phyloP scores from a whole-genome alignment of 176 grass and related monocot species.

The Aegilops sharonensis region DNA sequence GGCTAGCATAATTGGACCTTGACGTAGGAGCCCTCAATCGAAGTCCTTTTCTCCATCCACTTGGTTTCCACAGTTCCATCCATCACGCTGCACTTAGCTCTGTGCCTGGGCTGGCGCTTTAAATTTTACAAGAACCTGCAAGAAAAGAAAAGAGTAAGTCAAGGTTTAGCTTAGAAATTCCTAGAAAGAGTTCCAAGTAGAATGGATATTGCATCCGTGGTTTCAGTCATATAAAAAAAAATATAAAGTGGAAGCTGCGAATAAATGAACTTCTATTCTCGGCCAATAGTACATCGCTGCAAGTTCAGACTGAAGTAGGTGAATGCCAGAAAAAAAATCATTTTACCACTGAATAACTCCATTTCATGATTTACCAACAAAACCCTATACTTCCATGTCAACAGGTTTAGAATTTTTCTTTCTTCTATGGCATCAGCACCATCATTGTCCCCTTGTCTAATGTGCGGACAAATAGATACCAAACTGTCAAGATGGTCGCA shows the following conservation, averaged over 20 bases:
- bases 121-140: not conserved
- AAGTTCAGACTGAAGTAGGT: not conserved
- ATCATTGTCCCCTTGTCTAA: not conserved
- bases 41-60: conserved; percentile 18
- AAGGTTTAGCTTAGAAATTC: not conserved
- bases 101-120: not conserved
- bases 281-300: not conserved
- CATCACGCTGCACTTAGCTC: not conserved
- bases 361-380: not conserved
- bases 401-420: not conserved
- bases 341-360: not conserved
- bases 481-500: not conserved
- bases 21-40: not conserved
- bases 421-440: not conserved
- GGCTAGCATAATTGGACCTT: not conserved
- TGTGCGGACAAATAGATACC: not conserved
- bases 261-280: not conserved
- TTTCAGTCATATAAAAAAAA: not conserved
- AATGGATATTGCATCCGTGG: not conserved
- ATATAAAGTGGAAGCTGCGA: not conserved
- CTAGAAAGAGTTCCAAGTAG: not conserved
- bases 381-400: not conserved
- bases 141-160: not conserved
- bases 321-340: not conserved
- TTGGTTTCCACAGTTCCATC: conserved; percentile 6